These are phyloP conservation scores for Salix purpurea DNA, from an alignment of 345 rosid species.

Conservation along the genomic window DNA sequence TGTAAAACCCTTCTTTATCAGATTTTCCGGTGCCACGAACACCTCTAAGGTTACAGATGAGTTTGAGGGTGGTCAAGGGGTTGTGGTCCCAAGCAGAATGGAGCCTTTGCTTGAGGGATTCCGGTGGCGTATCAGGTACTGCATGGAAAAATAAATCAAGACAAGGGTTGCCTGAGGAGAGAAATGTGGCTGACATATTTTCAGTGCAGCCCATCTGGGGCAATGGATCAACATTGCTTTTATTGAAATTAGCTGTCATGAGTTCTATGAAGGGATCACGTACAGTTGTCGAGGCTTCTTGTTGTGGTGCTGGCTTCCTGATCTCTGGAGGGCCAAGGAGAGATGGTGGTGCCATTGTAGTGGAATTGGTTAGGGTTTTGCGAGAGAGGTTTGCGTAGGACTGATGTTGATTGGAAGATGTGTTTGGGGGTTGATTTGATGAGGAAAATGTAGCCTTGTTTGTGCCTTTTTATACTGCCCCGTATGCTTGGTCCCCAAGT, in stretches of 20 bases:
- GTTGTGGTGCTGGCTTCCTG: constrained; percentile 1
- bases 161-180: constrained; percentile 46
- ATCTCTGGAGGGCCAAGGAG: constrained; percentile 46
- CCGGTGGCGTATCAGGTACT: constrained; percentile 43
- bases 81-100: constrained; percentile 41
- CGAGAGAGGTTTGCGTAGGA: background rate
- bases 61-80: constrained; percentile 51
- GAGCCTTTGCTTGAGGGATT: constrained; percentile 25
- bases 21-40: constrained; percentile 64
- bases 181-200: constrained; percentile 37
- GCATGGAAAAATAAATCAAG: constrained; percentile 62
- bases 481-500: too few species aligned
- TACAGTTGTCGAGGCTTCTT: background rate
- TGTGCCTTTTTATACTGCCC: too few species aligned
- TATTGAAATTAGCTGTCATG: constrained; percentile 40
- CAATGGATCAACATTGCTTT: background rate
- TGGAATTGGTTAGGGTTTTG: background rate
- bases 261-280: constrained; percentile 33
- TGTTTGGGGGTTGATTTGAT: background rate
- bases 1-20: constrained; percentile 60
- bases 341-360: constrained; percentile 24
- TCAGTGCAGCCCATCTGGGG: constrained; percentile 41
- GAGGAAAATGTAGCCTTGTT: background rate
- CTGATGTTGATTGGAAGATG: background rate
- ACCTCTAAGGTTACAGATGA: constrained; percentile 62